Evolutionary conservation across 2,329 filamentous ascomycete species (phyloP).

Genomic region (Epichloe festucae): DNA sequence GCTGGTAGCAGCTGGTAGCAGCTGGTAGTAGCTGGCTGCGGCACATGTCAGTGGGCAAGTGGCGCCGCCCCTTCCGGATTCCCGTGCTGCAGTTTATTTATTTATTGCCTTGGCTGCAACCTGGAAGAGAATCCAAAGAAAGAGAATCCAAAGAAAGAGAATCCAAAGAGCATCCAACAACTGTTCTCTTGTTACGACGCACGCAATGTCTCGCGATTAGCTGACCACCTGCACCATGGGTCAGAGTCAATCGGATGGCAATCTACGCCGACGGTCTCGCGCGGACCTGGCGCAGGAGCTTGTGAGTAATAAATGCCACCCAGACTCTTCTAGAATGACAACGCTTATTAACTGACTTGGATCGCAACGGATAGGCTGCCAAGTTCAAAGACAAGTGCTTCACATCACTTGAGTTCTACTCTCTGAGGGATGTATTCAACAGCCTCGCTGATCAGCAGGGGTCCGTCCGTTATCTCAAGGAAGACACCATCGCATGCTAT

Average conservation of each 20-base stretch:
- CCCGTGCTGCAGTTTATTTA: neutral
- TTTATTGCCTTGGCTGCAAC: too few species aligned
- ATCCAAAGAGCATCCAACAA: neutral
- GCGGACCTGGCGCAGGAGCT: constrained; percentile 39
- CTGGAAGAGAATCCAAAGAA: neutral
- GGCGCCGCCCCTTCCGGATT: neutral
- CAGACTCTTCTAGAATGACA: neutral
- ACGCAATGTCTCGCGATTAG: constrained; percentile 12
- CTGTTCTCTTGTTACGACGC: neutral
- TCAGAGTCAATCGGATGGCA: constrained; percentile 36
- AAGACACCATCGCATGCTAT: constrained; percentile 55
- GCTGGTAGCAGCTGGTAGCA: too few species aligned
- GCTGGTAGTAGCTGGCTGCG: neutral
- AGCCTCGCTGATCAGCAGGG: constrained; percentile 53
- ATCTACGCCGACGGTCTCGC: constrained; percentile 30
- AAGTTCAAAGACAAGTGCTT: constrained; percentile 60
- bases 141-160: too few species aligned
- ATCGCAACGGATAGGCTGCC: constrained; percentile 30
- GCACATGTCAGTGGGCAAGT: neutral
- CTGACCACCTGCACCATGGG: constrained; percentile 30
- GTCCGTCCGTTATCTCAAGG: constrained; percentile 51
- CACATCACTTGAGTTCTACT: constrained; percentile 58
- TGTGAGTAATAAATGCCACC: constrained; percentile 22
- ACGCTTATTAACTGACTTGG: neutral
- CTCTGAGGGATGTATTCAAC: constrained; percentile 60